A percentile compares a stretch with the other conserved stretches of the same genome.
phyloP scores from a whole-genome alignment of 106 monocot genomes.

The Xerophyta viscosa region DNA sequence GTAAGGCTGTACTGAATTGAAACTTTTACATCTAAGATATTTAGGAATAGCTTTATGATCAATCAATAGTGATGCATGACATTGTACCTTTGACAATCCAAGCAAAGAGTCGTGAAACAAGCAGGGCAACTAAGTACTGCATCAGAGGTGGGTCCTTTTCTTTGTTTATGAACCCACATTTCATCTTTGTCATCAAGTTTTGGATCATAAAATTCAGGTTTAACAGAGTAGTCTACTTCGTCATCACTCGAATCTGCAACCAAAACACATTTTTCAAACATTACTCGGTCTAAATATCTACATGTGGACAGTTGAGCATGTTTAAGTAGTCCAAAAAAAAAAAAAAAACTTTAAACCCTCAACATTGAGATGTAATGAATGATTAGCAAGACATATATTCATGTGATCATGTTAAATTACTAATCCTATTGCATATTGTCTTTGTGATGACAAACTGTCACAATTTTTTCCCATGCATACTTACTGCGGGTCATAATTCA shows the following conservation, averaged over 20 bases:
- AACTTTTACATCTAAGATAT: too few species aligned
- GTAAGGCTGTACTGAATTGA: too few species aligned
- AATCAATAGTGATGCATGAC: too few species aligned
- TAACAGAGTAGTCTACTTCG: constrained; percentile 83
- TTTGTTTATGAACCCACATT: constrained; percentile 63
- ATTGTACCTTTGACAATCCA: constrained; percentile 97
- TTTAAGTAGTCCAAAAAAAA: constrained; percentile 5
- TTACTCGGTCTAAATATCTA: too few species aligned
- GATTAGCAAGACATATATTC: not conserved
- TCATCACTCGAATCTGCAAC: constrained; percentile 85
- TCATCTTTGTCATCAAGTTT: constrained; percentile 79
- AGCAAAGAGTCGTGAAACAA: constrained; percentile 94
- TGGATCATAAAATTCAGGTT: constrained; percentile 87
- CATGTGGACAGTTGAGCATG: too few species aligned
- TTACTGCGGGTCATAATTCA: too few species aligned
- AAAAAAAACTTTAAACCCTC: not conserved
- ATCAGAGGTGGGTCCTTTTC: constrained; percentile 66
- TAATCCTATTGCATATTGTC: too few species aligned
- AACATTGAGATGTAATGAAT: not conserved
- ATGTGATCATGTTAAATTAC: not conserved
- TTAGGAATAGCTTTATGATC: too few species aligned
- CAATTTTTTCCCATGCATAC: too few species aligned
- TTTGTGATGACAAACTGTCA: too few species aligned
- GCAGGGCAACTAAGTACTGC: constrained; percentile 91
- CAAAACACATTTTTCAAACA: too few species aligned